Evolutionary conservation across 176 grass and related monocot genomes (phyloP).

Genomic region (Themeda triandra): DNA sequence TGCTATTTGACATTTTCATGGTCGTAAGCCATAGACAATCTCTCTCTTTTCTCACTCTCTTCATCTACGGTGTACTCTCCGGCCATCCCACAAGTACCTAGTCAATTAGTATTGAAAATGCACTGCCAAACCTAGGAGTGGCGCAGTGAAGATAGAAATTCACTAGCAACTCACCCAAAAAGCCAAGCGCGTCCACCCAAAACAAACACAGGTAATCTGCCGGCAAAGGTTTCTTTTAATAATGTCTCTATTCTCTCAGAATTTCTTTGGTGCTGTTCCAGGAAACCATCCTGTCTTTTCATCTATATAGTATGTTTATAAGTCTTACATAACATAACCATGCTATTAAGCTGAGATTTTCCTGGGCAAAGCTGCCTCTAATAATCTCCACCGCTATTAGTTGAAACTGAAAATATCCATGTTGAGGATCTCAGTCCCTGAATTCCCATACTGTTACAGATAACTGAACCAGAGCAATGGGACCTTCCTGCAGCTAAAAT

Average conservation of each 20-base stretch:
- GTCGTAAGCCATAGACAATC: not conserved
- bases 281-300: not conserved
- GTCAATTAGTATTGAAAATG: too few relatives aligned
- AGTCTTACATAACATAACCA: not conserved
- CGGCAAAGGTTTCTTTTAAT: not conserved
- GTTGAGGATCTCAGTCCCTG: conserved; percentile 24
- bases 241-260: not conserved
- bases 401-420: not conserved
- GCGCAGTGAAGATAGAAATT: too few relatives aligned
- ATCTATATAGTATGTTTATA: not conserved
- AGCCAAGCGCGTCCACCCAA: too few relatives aligned
- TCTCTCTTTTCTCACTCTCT: not conserved
- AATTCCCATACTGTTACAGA: conserved; percentile 47
- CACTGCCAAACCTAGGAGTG: too few relatives aligned
- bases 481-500: conserved; percentile 26
- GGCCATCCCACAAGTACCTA: too few relatives aligned
- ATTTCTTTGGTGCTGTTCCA: conserved; percentile 5
- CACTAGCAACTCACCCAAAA: too few relatives aligned
- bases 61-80: not conserved
- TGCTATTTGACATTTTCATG: conserved; percentile 3
- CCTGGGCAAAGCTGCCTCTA: not conserved
- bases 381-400: not conserved
- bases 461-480: conserved; percentile 89
- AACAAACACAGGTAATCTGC: not conserved
- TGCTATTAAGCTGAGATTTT: conserved; percentile 23